Conservation (phyloP, 441 rosid species). For the Jatropha multifida region DNA sequence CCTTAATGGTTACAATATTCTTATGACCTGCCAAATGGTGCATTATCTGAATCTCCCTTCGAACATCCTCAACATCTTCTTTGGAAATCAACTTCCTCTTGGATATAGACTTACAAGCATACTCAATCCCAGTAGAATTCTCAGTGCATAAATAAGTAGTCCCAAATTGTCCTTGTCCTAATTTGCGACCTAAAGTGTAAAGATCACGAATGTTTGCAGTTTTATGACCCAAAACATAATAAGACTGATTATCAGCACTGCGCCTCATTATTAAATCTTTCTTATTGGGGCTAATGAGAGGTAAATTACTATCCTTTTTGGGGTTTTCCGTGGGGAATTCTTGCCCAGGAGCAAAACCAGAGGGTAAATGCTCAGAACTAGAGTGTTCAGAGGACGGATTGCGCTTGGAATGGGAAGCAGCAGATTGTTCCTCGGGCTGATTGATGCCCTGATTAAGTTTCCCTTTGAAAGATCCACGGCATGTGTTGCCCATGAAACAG, state of each 20-base stretch:
- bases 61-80: conserved; percentile 94
- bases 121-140: conserved; percentile 57
- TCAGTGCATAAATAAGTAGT: conserved; percentile 84
- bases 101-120: conserved; percentile 92
- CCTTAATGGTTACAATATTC: conserved; percentile 89
- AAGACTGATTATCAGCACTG: conserved; percentile 61
- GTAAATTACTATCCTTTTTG: conserved; percentile 38
- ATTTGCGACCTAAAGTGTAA: conserved; percentile 70
- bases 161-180: conserved; percentile 97
- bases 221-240: conserved; percentile 81
- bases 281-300: conserved; percentile 37
- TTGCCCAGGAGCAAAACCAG: conserved; percentile 31
- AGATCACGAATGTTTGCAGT: conserved; percentile 84
- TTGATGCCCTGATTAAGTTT: conserved; percentile 61
- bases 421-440: conserved; percentile 65
- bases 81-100: conserved; percentile 87
- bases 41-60: conserved; percentile 99
- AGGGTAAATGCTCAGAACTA: conserved; percentile 47
- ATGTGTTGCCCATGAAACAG: conserved; percentile 84
- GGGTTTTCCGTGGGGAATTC: conserved; percentile 39
- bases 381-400: conserved; percentile 40
- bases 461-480: conserved; percentile 72
- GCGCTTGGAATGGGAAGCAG: conserved; percentile 36
- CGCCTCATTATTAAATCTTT: conserved; percentile 68
- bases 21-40: conserved; percentile 97